phyloP scores from a whole-genome alignment of 805 yeast species.

The Hanseniaspora lindneri region DNA sequence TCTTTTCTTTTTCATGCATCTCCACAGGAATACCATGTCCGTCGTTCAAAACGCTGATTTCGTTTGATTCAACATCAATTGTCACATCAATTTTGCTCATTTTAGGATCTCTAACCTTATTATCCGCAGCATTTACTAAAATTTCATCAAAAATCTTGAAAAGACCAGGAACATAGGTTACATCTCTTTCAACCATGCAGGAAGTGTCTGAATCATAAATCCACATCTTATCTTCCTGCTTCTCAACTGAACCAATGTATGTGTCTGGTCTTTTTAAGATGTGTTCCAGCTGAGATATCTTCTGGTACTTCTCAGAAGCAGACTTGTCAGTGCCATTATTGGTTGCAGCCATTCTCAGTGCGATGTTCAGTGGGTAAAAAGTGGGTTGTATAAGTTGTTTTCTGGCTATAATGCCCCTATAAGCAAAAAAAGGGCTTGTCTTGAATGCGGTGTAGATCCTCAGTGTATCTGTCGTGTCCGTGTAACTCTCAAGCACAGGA shows the following conservation, averaged over 20 bases:
- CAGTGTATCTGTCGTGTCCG: too few relatives aligned
- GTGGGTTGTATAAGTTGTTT: too few relatives aligned
- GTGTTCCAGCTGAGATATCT: conserved; percentile 89
- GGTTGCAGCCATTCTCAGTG: not conserved
- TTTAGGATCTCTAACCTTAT: conserved; percentile 83
- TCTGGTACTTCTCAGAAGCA: conserved; percentile 72
- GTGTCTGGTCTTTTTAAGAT: conserved; percentile 95
- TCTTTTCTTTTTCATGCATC: conserved; percentile 79
- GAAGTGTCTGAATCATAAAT: conserved; percentile 55
- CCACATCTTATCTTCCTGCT: conserved; percentile 73
- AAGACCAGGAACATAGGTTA: conserved; percentile 85
- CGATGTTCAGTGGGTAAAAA: too few relatives aligned
- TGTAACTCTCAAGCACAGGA: too few relatives aligned
- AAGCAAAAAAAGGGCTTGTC: too few relatives aligned
- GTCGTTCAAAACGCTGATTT: conserved; percentile 75
- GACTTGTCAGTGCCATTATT: conserved; percentile 23
- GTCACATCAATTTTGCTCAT: conserved; percentile 82
- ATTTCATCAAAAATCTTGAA: conserved; percentile 96
- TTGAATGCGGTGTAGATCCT: too few relatives aligned
- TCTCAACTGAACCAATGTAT: conserved; percentile 89
- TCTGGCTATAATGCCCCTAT: too few relatives aligned
- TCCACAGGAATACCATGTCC: conserved; percentile 94
- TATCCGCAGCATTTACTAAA: conserved; percentile 95
- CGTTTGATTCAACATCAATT: conserved; percentile 62
- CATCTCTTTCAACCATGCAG: conserved; percentile 47